Evolutionary conservation across 2,329 filamentous ascomycete genomes (phyloP), one percentile per base, ranked within the genome.

Genomic region (Myriosclerotinia duriaeana): DNA sequence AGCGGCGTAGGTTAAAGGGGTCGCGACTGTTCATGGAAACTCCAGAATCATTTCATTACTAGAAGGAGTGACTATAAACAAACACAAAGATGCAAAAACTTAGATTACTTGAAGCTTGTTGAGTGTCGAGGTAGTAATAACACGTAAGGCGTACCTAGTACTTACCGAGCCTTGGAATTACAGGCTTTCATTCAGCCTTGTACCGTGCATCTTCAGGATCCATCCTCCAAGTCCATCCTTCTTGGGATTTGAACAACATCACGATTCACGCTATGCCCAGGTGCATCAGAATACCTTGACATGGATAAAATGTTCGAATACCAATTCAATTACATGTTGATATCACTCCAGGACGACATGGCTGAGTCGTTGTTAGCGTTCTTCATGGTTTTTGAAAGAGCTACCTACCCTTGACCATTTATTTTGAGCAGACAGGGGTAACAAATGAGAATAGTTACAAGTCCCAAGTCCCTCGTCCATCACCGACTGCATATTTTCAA

Each of bases 21-120:
- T 77, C 75, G 70, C 80, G 79, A 69, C 73, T 70, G 67, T 76
- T 77, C 75, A 77, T 77, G 68, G 72, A 72, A 68, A 69, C 60
- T 48, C 58, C 36, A 64, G 59, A 66, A 69, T 69, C 74, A 76
- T 76, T 48, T 71, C 64, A 61, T 61, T 66, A 22, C 34, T n/a
- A 48, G 58, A 69, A 72, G 62, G 71, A 72, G 66, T 53, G 68
- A 70, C 69, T 69, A 65, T 36, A 38, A 22, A 56, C 60, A 66
- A 66, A 61, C 36, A 65, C 17, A 7, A 53, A 12, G 26, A 65
- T n/a, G 30, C 22, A 22, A 4, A 52, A 46, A 14, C 8, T 52
- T n/a, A 48, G 52, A 48, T 53, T 22, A 65, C 36, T 30, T 48
- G 44, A 40, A 30, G 22, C 6, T 58, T 42, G 34, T 59, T 59